Base-by-base conservation (phyloP, 805 yeast genomes). In the Saccharomycopsis sp. region DNA sequence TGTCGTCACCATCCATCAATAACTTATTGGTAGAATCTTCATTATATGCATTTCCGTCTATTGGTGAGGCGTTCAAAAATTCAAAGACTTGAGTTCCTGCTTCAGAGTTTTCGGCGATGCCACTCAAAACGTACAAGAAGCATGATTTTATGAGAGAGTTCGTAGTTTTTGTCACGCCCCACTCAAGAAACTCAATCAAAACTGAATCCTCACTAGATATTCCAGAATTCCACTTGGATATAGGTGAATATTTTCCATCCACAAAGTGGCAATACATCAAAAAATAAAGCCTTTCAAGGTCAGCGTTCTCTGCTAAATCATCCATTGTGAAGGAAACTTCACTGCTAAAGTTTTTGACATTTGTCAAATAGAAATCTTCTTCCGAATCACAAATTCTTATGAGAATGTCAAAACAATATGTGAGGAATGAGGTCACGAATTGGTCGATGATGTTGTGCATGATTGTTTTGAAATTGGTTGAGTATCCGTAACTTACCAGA, bases 131-230 rank as follows among this genome's bases (percentile, higher is more conserved):
- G 42, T 85, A 67, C 49, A 88, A 76, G 52, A 80, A 86, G 0
- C 94, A 73, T 0, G 97, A 81, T 38, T 85, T 73, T 63, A 87
- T 84, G 36, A 86, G 64, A 7, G 89, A 79, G 34, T 45, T 12
- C 85, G 85, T 46, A 78, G 86, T 52, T 83, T 77, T 45, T 75
- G 76, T 13, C 2, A 92, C 67, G 0, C 94, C 94, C 97, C 97
- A 92, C 41, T 73, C 74, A 30, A 89, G 65, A 50, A 92, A 88
- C 0, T 95, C 96, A 53, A 74, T 68, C 2, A 85, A 65, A 43
- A 77, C 77, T 10, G 80, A 71, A 10, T 27, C 32, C 17, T 22
- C 16, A 12, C 13, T n/a, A 26, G 22, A 20, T 25, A 10, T n/a
- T 10, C 12, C 9, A 10, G 9, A 9, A n/a, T 9, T n/a, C 27